Evolutionary conservation across 2,329 filamentous ascomycete genomes (phyloP).

Genomic region (Fusarium bactridioides): DNA sequence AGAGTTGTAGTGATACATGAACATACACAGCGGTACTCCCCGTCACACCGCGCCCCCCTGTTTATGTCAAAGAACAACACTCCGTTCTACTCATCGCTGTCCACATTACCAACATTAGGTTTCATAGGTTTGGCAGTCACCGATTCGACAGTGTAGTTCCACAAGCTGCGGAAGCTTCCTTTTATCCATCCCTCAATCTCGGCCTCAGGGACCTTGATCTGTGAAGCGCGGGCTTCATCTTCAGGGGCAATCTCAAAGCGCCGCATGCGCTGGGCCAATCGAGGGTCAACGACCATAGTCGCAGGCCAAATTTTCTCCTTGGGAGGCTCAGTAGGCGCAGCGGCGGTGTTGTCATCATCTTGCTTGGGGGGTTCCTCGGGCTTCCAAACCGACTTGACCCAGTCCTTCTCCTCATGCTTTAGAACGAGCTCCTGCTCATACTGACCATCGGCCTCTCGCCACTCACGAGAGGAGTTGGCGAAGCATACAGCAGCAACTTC

Average conservation of each 20-base stretch:
- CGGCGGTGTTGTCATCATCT: conserved; percentile 51
- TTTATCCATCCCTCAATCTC: conserved; percentile 76
- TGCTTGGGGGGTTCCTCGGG: conserved; percentile 53
- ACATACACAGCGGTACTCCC: conserved; percentile 10
- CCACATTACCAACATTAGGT: conserved; percentile 52
- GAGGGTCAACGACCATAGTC: conserved; percentile 76
- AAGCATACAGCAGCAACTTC: conserved; percentile 88
- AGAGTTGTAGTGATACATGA: conserved; percentile 33
- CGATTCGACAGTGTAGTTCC: conserved; percentile 57
- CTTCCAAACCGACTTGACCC: conserved; percentile 82
- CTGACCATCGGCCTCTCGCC: conserved; percentile 51
- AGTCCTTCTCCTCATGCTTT: conserved; percentile 77
- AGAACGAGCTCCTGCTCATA: conserved; percentile 63
- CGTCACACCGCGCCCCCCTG: background rate
- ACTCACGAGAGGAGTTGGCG: conserved; percentile 62
- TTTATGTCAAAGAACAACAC: background rate
- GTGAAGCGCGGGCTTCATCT: conserved; percentile 72
- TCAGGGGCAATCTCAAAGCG: conserved; percentile 74
- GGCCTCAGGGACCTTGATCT: conserved; percentile 70
- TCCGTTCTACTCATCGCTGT: conserved; percentile 45
- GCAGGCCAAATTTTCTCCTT: conserved; percentile 79
- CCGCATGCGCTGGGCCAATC: conserved; percentile 82
- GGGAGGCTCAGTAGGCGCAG: conserved; percentile 49
- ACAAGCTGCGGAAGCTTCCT: conserved; percentile 62
- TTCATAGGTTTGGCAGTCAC: conserved; percentile 52